Base-by-base conservation (phyloP, 164 flowering plant genomes). In the Macadamia tetraphylla region DNA sequence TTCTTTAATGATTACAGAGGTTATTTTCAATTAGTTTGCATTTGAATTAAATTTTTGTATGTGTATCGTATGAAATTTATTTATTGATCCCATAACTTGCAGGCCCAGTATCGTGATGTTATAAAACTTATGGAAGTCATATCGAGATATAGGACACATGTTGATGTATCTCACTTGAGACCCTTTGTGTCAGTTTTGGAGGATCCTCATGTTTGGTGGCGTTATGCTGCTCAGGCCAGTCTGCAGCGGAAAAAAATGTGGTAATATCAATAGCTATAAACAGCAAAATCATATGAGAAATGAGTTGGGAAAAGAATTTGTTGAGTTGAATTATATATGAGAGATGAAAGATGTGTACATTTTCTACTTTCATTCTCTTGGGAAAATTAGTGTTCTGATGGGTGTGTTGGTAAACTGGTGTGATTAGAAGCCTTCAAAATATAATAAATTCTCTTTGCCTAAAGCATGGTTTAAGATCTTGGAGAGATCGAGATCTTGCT, bases 81-180 rank as follows among this genome's bases (percentile, higher is more conserved):
- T 18, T 67, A 55, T 60, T 8, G 1, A 61, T 35, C 12, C 40
- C 29, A 76, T 4, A 46, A 66, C 48, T 74, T 60, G 64, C 85
- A 95, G 99, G 87, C 82, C 18, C 99, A 95, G 75, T 95, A 95
- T 79, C 87, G 87, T 81, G 99, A 95, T 74, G 87, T 89, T 85
- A 87, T 95, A 70, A 90, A 88, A 76, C 89, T 95, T 71, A 77
- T 92, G 58, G 99, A 95, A 79, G 91, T 79, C 59, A 65, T 95
- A 68, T 89, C 99, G 48, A 88, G 88, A 71, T 88, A 88, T 75
- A 87, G 81, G 75, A 84, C 83, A 46, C 79, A 88, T 78, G 77
- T 95, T 63, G 98, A 92, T 71, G 82, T 92, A 69, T 87, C 91
- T 68, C 98, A 95, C 79, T 78, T 95, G 67, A 86, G 99, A 77